A percentile compares a stretch with the other conserved stretches of the same genome.
Evolutionary conservation across 495 filamentous ascomycete species (phyloP).

Genomic region (Chlorociboria aeruginascens): DNA sequence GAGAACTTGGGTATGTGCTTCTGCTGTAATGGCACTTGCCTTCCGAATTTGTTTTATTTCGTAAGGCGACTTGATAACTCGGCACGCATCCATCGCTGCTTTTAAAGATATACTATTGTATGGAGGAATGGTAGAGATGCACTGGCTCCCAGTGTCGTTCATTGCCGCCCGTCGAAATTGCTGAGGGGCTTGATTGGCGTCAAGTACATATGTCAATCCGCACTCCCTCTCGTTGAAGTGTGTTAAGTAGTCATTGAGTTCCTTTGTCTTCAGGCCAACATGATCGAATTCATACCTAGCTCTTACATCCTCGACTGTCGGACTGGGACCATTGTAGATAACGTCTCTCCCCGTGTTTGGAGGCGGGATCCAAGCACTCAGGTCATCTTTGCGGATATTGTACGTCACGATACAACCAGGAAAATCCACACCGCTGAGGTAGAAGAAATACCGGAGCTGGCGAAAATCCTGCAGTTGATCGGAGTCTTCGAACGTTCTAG

Average conservation of each 20-base stretch:
- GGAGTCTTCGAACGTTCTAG: conserved; percentile 43
- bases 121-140: not conserved
- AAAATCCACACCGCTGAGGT: conserved; percentile 49
- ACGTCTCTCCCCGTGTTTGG: conserved; percentile 36
- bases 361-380: conserved; percentile 49
- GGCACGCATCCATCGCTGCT: conserved; percentile 57
- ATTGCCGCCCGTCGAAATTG: conserved; percentile 34
- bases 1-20: conserved; percentile 62
- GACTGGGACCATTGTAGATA: conserved; percentile 49
- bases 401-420: conserved; percentile 51
- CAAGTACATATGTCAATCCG: conserved; percentile 30
- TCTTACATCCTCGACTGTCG: conserved; percentile 50
- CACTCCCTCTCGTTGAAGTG: conserved; percentile 22
- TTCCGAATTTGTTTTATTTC: conserved; percentile 68
- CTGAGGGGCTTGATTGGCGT: conserved; percentile 13
- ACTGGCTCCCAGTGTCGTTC: conserved; percentile 8
- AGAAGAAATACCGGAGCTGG: conserved; percentile 61
- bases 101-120: conserved; percentile 32
- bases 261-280: conserved; percentile 28
- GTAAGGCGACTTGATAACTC: conserved; percentile 68
- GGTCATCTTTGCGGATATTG: conserved; percentile 41
- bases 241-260: conserved; percentile 23
- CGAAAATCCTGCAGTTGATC: conserved; percentile 47
- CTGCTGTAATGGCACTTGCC: conserved; percentile 63
- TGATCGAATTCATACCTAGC: conserved; percentile 74